Conservation (phyloP, 2,329 filamentous ascomycete genomes). For the Xylaria sp. region DNA sequence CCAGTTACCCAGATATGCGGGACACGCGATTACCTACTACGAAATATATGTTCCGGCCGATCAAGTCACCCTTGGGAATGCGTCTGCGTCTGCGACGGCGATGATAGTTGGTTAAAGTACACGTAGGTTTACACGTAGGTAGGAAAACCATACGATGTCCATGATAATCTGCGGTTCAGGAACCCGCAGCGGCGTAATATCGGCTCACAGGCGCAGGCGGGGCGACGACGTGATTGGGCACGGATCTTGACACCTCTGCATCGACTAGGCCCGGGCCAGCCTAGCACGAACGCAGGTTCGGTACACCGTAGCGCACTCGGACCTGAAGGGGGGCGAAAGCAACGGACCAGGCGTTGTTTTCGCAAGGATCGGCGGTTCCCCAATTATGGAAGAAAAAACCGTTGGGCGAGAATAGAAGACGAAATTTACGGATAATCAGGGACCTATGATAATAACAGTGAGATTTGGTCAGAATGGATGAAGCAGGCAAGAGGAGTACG, state of each 20-base stretch:
- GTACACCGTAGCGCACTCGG: constrained; percentile 10
- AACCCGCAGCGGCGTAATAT: not conserved
- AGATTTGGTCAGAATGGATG: no score
- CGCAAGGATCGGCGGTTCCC: constrained; percentile 18
- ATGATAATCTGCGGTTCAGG: not conserved
- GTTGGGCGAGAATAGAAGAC: not conserved
- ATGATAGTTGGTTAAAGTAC: not conserved
- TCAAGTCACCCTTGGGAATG: not conserved
- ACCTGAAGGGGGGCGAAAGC: constrained; percentile 7
- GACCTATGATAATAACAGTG: no score
- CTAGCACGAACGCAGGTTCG: not conserved
- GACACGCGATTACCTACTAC: no score
- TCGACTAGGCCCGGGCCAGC: not conserved
- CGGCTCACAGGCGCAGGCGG: not conserved
- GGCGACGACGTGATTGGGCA: constrained; percentile 11
- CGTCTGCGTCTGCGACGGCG: not conserved
- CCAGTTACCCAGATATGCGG: no score
- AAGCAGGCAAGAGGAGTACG: not conserved
- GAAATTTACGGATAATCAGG: not conserved
- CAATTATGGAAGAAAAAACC: constrained; percentile 5
- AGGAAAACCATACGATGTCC: not conserved
- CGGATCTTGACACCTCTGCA: not conserved
- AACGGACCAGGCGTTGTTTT: not conserved
- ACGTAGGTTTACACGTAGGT: not conserved
- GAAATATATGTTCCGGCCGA: not conserved